Base-by-base conservation (phyloP, 139 green algal species). In the Tetradesmus lagerheimii region DNA sequence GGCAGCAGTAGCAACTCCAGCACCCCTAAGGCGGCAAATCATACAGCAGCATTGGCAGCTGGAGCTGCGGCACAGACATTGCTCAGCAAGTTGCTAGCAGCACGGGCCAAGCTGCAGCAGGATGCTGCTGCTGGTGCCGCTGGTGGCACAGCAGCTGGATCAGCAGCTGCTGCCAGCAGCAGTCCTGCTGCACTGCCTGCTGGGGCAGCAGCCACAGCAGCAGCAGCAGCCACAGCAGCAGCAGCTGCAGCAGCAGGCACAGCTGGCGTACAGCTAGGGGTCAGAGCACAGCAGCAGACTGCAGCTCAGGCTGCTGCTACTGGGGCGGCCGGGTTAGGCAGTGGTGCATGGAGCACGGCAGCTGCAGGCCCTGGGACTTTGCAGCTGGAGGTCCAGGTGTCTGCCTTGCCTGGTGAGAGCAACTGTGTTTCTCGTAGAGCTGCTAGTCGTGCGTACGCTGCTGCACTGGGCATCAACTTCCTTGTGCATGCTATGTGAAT, bases 1-100 rank as follows among this genome's bases (percentile, higher is more conserved):
- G 16, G 64, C 35, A 77, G 47, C 27, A 77, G n/a, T 35, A 88
- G 64, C 37, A 87, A 25, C 82, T 53, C 43, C 47, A 15, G 50
- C 16, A 27, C 39, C 15, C 4, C 35, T 35, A 50, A 37, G 37
- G 3, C 31, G 34, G 34, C 37, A n/a, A 43, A 50, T 15, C 80
- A 39, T 66, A 71, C 67, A 89, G 85, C 85, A 89, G 67, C 71
- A 27, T 14, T 47, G 11, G 47, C 85, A 83, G 85, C 85, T 35
- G 37, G 18, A 20, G 71, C 64, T 82, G 84, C 75, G 34, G 84
- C 75, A 34, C 85, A 83, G 39, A 27, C 43, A 29, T 38, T 89
- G 82, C 53, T 79, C 5, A 25, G 43, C 57, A 87, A 86, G 45
- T 18, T 86, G 12, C 16, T 29, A 25, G 29, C 27, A 39, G 29